These are phyloP conservation scores for Xylaria sp. DNA, from an alignment of 2,329 filamentous ascomycete species.

Conservation along the genomic window DNA sequence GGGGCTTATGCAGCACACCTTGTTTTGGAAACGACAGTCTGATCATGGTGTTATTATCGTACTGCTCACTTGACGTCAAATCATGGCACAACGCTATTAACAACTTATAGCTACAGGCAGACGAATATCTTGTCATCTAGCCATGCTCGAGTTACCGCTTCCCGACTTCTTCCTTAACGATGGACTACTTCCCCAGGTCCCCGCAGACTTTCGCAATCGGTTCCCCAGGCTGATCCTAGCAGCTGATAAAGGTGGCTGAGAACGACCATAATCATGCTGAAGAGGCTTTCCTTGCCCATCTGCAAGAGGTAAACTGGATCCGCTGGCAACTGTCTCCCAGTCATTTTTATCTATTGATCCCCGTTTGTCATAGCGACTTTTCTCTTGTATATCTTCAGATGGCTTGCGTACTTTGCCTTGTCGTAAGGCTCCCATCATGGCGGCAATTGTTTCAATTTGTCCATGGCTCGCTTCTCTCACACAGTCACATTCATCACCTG, in stretches of 20 bases:
- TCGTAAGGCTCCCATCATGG: conserved; percentile 59
- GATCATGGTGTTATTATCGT: background rate
- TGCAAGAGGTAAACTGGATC: conserved; percentile 43
- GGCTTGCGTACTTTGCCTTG: conserved; percentile 52
- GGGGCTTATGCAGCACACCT: background rate
- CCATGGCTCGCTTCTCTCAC: conserved; percentile 66
- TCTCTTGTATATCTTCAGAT: conserved; percentile 38
- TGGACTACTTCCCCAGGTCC: conserved; percentile 59
- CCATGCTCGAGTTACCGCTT: conserved; percentile 33
- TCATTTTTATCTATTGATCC: conserved; percentile 50
- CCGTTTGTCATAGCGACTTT: conserved; percentile 34
- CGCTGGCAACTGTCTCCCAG: conserved; percentile 53
- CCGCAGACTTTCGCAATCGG: conserved; percentile 61
- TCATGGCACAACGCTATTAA: background rate
- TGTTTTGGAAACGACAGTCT: background rate
- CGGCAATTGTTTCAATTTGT: conserved; percentile 70
- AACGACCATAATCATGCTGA: conserved; percentile 33
- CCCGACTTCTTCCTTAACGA: conserved; percentile 53
- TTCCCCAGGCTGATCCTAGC: conserved; percentile 60
- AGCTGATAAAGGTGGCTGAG: conserved; percentile 52
- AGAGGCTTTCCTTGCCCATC: conserved; percentile 48
- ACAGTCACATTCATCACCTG: conserved; percentile 73
- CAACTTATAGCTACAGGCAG: background rate
- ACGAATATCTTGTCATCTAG: conserved; percentile 19
- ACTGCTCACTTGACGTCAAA: background rate